phyloP scores from a whole-genome alignment of 2,329 filamentous ascomycete genomes.

The Ophiostoma sp. region DNA sequence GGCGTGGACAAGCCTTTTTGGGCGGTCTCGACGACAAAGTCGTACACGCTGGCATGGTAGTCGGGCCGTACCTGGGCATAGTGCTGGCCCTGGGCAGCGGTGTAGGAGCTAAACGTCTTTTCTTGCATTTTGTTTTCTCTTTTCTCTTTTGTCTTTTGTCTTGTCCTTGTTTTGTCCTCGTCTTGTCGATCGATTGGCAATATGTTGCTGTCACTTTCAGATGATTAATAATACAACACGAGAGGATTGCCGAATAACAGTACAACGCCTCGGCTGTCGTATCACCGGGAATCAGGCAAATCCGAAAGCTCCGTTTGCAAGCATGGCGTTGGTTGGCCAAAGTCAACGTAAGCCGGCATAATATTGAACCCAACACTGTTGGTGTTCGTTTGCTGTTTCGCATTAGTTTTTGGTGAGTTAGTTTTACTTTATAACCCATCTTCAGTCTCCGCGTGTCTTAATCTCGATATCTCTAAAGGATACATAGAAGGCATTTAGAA shows the following conservation, averaged over 20 bases:
- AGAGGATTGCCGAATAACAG: too few relatives aligned
- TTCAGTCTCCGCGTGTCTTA: too few relatives aligned
- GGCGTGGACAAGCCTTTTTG: constrained; percentile 41
- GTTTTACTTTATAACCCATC: neutral
- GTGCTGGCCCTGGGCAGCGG: constrained; percentile 38
- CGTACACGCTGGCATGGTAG: constrained; percentile 46
- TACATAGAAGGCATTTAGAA: too few relatives aligned
- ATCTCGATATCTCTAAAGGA: too few relatives aligned
- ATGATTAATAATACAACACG: too few relatives aligned
- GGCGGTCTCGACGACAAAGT: constrained; percentile 39
- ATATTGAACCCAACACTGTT: neutral
- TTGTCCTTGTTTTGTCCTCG: too few relatives aligned
- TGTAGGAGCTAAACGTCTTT: constrained; percentile 44
- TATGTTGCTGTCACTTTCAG: too few relatives aligned
- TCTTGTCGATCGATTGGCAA: too few relatives aligned
- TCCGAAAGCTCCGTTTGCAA: neutral
- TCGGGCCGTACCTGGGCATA: constrained; percentile 42
- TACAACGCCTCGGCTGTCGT: neutral
- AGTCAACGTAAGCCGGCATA: neutral
- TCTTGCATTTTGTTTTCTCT: constrained; percentile 29
- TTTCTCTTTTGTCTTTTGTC: neutral
- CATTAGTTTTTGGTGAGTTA: neutral
- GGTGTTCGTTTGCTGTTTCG: neutral
- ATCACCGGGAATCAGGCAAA: neutral
- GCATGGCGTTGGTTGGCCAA: neutral